Evolutionary conservation across 768 basidiomycete species (phyloP), one percentile per base, ranked within the genome.

Genomic region (Tricholomella constricta): DNA sequence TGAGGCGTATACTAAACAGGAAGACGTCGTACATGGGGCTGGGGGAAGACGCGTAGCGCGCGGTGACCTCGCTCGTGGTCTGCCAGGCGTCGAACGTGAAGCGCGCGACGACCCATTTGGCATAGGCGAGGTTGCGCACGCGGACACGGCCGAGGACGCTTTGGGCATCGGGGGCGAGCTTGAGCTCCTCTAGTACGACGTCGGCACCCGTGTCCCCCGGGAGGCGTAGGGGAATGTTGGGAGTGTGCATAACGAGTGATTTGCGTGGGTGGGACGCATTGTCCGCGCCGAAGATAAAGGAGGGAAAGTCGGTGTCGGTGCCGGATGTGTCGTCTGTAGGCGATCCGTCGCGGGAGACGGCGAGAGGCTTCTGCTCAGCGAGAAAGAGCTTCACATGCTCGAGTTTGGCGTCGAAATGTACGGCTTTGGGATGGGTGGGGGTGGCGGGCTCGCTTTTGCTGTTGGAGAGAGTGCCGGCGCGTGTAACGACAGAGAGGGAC

Each of bases 61-160:
- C 95, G 0, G 86, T 82, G 52, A 97, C 91, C 69, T 98, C 96
- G 68, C 88, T 90, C 53, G 92, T 95, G 42, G 96, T 99, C 69
- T 94, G 92, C 96, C 96, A 98, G 60, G 77, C 79, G 66, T 98
- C 96, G 61, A 95, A 81, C 1, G 96, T 98, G 70, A 97, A 98
- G 25, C 96, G 84, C 22, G 94, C 83, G 7, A 85, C 88, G 47
- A 98, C 79, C 77, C 83, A 82, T 73, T 98, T 98, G 62, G 88
- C 78, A 71, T 85, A 98, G 6, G 92, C 84, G 45, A 98, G 65
- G 67, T 98, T 98, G 62, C 85, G 80, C 52, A 96, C 90, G 42
- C 85, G 82, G 38, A 93, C 80, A 35, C 75, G 76, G 22, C 96
- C 96, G n/a, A 78, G 68, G 46, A 98, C 78, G 50, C 74, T 77